phyloP scores from a whole-genome alignment of 2,329 filamentous ascomycete species.

The Botrytis medusae region DNA sequence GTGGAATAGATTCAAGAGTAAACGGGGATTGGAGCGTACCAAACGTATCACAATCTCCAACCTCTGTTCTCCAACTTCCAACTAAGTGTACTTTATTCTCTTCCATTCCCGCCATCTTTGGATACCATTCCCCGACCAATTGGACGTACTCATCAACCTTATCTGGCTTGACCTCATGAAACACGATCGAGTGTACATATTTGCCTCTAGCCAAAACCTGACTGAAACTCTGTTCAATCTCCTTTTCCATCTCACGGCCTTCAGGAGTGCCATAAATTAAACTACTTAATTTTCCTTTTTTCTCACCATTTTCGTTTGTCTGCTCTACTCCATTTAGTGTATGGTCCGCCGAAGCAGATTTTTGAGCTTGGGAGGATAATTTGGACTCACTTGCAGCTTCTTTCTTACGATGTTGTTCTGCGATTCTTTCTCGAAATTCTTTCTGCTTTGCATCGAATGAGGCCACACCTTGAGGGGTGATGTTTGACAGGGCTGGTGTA shows the following conservation, averaged over 20 bases:
- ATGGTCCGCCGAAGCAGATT: conserved; percentile 46
- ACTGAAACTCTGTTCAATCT: conserved; percentile 94
- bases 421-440: conserved; percentile 79
- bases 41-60: conserved; percentile 96
- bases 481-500: conserved; percentile 80
- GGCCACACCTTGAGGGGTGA: conserved; percentile 69
- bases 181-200: conserved; percentile 97
- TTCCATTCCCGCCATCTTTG: conserved; percentile 76
- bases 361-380: conserved; percentile 33
- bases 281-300: conserved; percentile 72
- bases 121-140: conserved; percentile 89
- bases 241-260: conserved; percentile 87
- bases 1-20: neutral
- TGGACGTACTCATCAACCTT: conserved; percentile 94
- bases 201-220: conserved; percentile 94
- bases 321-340: conserved; percentile 60
- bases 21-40: conserved; percentile 55
- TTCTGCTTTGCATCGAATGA: conserved; percentile 82
- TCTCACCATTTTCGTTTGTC: conserved; percentile 62
- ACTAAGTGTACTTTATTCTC: conserved; percentile 96
- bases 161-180: conserved; percentile 93
- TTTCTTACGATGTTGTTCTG: conserved; percentile 72
- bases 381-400: conserved; percentile 73
- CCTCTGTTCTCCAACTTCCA: conserved; percentile 96
- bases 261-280: conserved; percentile 98